A percentile compares a stretch with the other conserved stretches of the same genome.
These are phyloP conservation scores for Suhomyces sp. DNA, from an alignment of 805 yeast species.

Conservation along the genomic window DNA sequence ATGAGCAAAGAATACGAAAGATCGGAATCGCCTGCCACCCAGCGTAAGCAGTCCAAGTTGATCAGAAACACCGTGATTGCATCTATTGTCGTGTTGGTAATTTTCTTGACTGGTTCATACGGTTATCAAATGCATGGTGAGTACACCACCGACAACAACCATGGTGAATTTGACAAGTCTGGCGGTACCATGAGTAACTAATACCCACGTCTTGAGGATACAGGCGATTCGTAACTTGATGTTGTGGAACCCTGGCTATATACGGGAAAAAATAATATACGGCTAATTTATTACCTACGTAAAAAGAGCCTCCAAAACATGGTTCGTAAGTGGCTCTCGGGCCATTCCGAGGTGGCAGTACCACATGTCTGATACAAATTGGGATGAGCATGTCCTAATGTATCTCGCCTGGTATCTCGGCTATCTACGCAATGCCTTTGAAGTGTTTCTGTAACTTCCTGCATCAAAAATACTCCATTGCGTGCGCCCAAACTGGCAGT, in stretches of 20 bases:
- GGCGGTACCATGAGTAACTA: constrained; percentile 4
- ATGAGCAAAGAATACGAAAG: constrained; percentile 1
- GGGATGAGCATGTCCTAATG: neutral
- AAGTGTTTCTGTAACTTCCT: neutral
- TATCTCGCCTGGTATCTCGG: neutral
- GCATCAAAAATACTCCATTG: neutral
- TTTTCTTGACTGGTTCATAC: constrained; percentile 12
- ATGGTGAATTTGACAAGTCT: constrained; percentile 3
- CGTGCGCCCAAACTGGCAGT: neutral
- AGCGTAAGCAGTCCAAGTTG: constrained; percentile 4
- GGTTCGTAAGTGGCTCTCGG: neutral
- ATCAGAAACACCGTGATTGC: constrained; percentile 9
- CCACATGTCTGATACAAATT: neutral
- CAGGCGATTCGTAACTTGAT: neutral
- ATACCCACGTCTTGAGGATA: neutral
- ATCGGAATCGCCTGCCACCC: constrained; percentile 1
- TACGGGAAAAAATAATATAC: neutral
- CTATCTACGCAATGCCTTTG: neutral
- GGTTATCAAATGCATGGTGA: constrained; percentile 11
- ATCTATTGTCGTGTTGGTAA: constrained; percentile 7
- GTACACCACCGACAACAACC: constrained; percentile 2
- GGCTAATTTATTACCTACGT: neutral
- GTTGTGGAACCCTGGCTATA: neutral
- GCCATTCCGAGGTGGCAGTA: neutral
- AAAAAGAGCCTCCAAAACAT: neutral